A percentile compares a stretch with the other conserved stretches of the same genome.
Conservation (phyloP, 2,329 filamentous ascomycete genomes). For the Phoma sp. region DNA sequence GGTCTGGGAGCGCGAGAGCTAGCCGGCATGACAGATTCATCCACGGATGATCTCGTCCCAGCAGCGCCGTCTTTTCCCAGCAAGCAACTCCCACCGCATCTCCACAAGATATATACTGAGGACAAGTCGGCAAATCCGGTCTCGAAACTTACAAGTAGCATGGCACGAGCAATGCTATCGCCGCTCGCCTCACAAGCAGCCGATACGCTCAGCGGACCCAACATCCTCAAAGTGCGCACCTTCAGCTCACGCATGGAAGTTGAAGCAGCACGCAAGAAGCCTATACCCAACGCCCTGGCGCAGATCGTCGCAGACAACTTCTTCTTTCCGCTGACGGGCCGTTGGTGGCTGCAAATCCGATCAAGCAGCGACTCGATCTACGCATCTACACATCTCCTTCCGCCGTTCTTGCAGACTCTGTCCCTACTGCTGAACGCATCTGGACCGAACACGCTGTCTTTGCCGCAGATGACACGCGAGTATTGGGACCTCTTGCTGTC, state of each 20-base stretch:
- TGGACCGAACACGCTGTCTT: constrained; percentile 76
- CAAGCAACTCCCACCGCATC: constrained; percentile 74
- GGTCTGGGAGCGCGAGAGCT: constrained; percentile 85
- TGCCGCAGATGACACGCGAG: constrained; percentile 83
- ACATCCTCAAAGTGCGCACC: constrained; percentile 84
- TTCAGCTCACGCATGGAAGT: constrained; percentile 80
- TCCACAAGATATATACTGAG: constrained; percentile 73
- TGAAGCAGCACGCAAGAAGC: constrained; percentile 63
- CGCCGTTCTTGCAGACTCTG: constrained; percentile 84
- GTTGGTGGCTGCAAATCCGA: constrained; percentile 72
- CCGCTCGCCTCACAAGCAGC: constrained; percentile 84
- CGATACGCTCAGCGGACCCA: constrained; percentile 78
- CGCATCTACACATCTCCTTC: constrained; percentile 76
- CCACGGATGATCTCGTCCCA: constrained; percentile 54
- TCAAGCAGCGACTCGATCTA: constrained; percentile 64
- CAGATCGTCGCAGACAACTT: constrained; percentile 76
- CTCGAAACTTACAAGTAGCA: constrained; percentile 68
- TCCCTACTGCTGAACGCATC: constrained; percentile 82
- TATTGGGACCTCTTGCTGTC: constrained; percentile 82
- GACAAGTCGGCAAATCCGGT: constrained; percentile 62
- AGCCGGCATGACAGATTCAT: constrained; percentile 71
- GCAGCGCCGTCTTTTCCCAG: constrained; percentile 70
- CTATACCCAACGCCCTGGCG: constrained; percentile 78
- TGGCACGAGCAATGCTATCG: constrained; percentile 76
- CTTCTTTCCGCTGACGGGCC: constrained; percentile 84